A percentile compares a stretch with the other conserved stretches of the same genome.
phyloP scores from a whole-genome alignment of 2,329 filamentous ascomycete genomes.

The Claviceps pazoutovae region DNA sequence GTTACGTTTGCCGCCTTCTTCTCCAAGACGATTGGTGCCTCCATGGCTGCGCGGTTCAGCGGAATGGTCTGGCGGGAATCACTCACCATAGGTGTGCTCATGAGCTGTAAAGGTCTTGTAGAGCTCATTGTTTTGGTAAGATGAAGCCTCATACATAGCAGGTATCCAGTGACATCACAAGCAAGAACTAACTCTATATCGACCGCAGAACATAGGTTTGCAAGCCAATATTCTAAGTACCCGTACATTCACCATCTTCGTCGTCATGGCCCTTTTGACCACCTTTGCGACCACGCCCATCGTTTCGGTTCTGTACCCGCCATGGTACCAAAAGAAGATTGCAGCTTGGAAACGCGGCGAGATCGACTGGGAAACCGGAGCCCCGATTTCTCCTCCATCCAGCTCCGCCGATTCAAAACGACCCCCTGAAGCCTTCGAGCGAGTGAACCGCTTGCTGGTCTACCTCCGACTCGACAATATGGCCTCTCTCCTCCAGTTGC shows the following conservation, averaged over 20 bases:
- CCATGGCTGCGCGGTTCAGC: slow-evolving; percentile 59
- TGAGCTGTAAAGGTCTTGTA: slow-evolving; percentile 94
- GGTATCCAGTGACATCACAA: neutral
- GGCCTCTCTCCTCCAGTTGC: slow-evolving; percentile 66
- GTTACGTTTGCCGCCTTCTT: slow-evolving; percentile 70
- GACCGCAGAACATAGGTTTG: slow-evolving; percentile 53
- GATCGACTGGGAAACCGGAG: slow-evolving; percentile 61
- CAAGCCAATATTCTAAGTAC: slow-evolving; percentile 69
- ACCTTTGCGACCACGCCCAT: slow-evolving; percentile 75
- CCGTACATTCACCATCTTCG: slow-evolving; percentile 82
- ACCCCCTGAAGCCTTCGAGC: slow-evolving; percentile 4
- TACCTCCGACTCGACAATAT: slow-evolving; percentile 78
- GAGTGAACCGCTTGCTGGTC: slow-evolving; percentile 54
- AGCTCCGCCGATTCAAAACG: slow-evolving; percentile 4
- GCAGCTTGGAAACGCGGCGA: slow-evolving; percentile 59
- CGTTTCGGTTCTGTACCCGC: slow-evolving; percentile 59
- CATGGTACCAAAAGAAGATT: slow-evolving; percentile 39
- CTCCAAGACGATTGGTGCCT: slow-evolving; percentile 73
- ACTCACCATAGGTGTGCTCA: slow-evolving; percentile 72
- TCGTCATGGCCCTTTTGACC: slow-evolving; percentile 82
- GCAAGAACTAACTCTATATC: neutral
- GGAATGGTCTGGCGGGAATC: slow-evolving; percentile 84
- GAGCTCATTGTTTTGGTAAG: slow-evolving; percentile 85
- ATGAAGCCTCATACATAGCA: neutral
- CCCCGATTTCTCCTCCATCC: slow-evolving; percentile 7